These are phyloP conservation scores for Saitozyma sp. DNA, from an alignment of 768 basidiomycete species.

Conservation along the genomic window DNA sequence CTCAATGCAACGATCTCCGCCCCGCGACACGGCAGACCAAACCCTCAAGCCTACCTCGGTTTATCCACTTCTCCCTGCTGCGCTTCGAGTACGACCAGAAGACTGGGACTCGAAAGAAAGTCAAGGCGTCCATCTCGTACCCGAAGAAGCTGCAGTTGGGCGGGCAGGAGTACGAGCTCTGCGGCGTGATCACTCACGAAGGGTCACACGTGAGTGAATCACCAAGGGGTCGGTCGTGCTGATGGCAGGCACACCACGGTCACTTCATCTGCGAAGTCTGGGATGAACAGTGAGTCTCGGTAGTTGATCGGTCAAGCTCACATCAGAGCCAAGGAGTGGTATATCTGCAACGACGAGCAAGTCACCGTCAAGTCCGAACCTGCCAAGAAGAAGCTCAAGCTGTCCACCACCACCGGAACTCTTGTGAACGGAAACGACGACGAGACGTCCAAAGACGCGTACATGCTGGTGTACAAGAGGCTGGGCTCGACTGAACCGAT, in stretches of 20 bases:
- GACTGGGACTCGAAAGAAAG: conserved; percentile 81
- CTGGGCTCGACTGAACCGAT: conserved; percentile 27
- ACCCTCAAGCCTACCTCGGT: conserved; percentile 70
- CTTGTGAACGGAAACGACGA: conserved; percentile 1
- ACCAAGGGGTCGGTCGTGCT: not conserved
- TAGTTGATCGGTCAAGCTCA: conserved; percentile 7
- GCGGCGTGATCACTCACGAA: conserved; percentile 83
- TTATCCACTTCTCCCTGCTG: conserved; percentile 85
- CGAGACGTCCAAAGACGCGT: conserved; percentile 72
- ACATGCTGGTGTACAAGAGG: conserved; percentile 88
- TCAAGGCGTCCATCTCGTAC: conserved; percentile 76
- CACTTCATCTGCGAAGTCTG: conserved; percentile 48
- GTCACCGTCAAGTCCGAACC: conserved; percentile 63
- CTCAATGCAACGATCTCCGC: conserved; percentile 68
- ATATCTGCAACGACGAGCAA: conserved; percentile 85
- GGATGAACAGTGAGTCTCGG: conserved; percentile 32
- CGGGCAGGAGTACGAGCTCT: conserved; percentile 69
- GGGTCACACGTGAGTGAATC: conserved; percentile 68
- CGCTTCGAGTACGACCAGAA: conserved; percentile 87
- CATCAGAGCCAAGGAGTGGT: conserved; percentile 71
- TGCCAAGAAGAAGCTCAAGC: conserved; percentile 19
- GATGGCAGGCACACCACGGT: conserved; percentile 53
- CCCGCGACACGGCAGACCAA: conserved; percentile 77
- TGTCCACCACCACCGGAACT: not conserved
- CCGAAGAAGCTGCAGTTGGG: conserved; percentile 72